Conservation (phyloP, 169 alveolate genomes). For the Plasmodium adleri region DNA sequence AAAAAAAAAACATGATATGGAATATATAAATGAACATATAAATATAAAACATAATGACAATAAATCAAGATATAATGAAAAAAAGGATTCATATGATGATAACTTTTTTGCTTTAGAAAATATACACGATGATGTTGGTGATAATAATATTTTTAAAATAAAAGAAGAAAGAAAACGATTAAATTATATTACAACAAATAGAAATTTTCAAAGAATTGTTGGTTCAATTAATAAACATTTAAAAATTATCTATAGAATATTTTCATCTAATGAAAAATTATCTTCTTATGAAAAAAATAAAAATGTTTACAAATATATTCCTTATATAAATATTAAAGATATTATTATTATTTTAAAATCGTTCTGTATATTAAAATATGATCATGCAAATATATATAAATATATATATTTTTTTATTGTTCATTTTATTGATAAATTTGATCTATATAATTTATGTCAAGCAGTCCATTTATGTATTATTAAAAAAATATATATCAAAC, state of each 20-base stretch:
- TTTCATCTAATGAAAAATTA: slow-evolving; percentile 54
- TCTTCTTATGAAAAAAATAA: slow-evolving; percentile 48
- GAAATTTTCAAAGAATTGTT: slow-evolving; percentile 50
- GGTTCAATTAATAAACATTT: slow-evolving; percentile 63
- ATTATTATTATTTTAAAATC: slow-evolving; percentile 58
- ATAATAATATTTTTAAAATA: slow-evolving; percentile 18
- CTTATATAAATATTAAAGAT: slow-evolving; percentile 64
- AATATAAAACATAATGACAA: background rate
- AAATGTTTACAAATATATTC: slow-evolving; percentile 43
- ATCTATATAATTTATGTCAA: slow-evolving; percentile 26
- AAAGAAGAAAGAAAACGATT: slow-evolving; percentile 71
- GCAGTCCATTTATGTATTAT: slow-evolving; percentile 60
- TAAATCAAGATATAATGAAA: background rate
- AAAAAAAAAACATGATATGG: slow-evolving; percentile 5
- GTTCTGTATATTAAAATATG: slow-evolving; percentile 65
- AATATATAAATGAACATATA: background rate
- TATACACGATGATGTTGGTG: slow-evolving; percentile 13
- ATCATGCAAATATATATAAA: slow-evolving; percentile 58
- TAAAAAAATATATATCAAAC: slow-evolving; percentile 38
- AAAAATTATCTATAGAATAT: slow-evolving; percentile 68
- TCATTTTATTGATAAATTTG: slow-evolving; percentile 56
- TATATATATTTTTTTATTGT: slow-evolving; percentile 70
- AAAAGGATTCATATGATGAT: background rate
- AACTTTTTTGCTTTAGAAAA: slow-evolving; percentile 26
- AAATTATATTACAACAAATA: slow-evolving; percentile 18